Base-by-base conservation (phyloP, 1,284 basidiomycete species). In the Cryptococcus hybrid region DNA sequence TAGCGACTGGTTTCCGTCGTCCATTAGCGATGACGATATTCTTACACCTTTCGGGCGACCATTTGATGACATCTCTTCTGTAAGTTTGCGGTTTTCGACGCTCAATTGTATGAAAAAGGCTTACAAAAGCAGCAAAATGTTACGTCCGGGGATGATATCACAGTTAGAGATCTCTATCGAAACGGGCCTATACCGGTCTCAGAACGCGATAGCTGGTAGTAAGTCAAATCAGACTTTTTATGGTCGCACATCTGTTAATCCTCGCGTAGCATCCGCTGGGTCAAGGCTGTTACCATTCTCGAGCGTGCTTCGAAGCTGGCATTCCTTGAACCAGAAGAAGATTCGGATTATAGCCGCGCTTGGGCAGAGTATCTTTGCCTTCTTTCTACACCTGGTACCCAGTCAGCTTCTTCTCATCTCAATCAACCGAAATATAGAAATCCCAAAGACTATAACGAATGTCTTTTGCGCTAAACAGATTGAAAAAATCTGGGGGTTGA, bases 371-470 rank as follows among this genome's bases (percentile, higher is more conserved):
- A 73, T 51, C 46, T 52, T 35, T 51, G 53, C 3, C 15, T 64
- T 2, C 61, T 64, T 12, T 15, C 38, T 7, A 49, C 62, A n/a
- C 56, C 60, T 8, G 47, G 40, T 18, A 48, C 52, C 11, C 45
- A 38, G 18, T 37, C 38, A 52, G 36, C 52, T 5, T 37, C 48
- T 8, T 40, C 58, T 18, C 73, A 63, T 55, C 64, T 76, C 15
- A 68, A 76, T 55, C 71, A 74, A 51, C 69, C 74, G 2, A 68
- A 68, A 55, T 76, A 69, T 54, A 57, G 72, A 36, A 69, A 65
- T 54, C 68, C 72, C 0, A 62, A 54, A 15, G 69, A 65, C 18
- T 74, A 69, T 54, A 56, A 58, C 18, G 71, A 72, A 53, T 68
- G 63, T 39, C 61, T 62, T 30, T 66, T 5, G 74, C 64, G 2